Conservation (phyloP, 495 filamentous ascomycete genomes). For the Cudoniella acicularis region DNA sequence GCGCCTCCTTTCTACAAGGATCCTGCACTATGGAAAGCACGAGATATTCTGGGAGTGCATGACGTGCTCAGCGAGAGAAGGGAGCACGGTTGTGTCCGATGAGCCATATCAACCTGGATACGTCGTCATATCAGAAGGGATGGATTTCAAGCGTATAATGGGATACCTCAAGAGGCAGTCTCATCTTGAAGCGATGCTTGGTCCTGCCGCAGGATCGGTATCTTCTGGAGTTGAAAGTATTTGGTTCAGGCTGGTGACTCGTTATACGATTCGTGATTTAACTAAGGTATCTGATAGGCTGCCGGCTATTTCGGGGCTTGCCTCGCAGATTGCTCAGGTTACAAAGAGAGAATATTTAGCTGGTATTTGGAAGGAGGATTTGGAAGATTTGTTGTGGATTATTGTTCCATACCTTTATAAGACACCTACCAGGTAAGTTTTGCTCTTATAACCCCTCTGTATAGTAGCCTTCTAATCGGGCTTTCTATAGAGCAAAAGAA, state of each 20-base stretch:
- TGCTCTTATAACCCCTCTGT: background rate
- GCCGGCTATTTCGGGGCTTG: background rate
- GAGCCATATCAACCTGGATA: background rate
- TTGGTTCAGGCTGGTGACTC: background rate
- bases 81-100: background rate
- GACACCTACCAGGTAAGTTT: background rate
- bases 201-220: background rate
- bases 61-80: background rate
- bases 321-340: background rate
- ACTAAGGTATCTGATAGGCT: background rate
- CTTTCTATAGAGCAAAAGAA: background rate
- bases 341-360: background rate
- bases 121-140: background rate
- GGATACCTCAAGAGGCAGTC: background rate
- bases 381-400: background rate
- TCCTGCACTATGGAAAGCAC: conserved; percentile 3
- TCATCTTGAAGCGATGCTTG: background rate
- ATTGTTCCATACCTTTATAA: background rate
- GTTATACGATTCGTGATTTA: background rate
- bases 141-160: background rate
- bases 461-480: background rate
- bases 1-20: conserved; percentile 1
- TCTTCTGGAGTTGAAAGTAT: background rate
- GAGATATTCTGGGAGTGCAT: conserved; percentile 12
- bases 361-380: background rate